Percentiles rank a stretch among this genome's conserved stretches.
Conservation (phyloP, 2,329 filamentous ascomycete genomes). For the Emergomyces orientalis region DNA sequence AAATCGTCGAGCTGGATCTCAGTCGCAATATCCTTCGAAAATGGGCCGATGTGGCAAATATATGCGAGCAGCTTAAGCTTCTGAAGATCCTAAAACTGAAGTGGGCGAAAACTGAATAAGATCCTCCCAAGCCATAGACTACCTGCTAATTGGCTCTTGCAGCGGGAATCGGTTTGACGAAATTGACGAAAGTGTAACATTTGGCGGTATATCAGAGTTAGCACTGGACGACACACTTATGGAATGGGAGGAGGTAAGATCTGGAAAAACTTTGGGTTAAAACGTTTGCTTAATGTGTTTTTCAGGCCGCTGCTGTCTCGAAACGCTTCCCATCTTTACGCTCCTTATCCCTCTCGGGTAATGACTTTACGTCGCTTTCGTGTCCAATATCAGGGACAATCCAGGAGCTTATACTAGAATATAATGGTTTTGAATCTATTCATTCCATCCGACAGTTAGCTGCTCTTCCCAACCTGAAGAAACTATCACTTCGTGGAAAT, state of each 20-base stretch:
- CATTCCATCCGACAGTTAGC: constrained; percentile 40
- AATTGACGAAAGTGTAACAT: constrained; percentile 32
- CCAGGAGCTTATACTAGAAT: constrained; percentile 41
- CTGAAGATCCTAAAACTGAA: constrained; percentile 61
- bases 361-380: constrained; percentile 27
- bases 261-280: not conserved
- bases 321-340: constrained; percentile 29
- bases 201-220: constrained; percentile 50
- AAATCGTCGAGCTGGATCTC: constrained; percentile 66
- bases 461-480: constrained; percentile 43
- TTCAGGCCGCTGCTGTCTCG: constrained; percentile 28
- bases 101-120: constrained; percentile 40
- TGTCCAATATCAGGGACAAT: constrained; percentile 28
- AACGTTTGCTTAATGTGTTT: not conserved
- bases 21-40: constrained; percentile 71
- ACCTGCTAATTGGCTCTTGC: constrained; percentile 13
- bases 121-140: constrained; percentile 3
- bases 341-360: constrained; percentile 29
- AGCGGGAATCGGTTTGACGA: constrained; percentile 63
- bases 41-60: constrained; percentile 56
- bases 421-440: constrained; percentile 35
- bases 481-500: constrained; percentile 63
- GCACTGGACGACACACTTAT: constrained; percentile 59
- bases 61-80: constrained; percentile 60
- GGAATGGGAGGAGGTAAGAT: constrained; percentile 55